Percentiles rank a stretch among this genome's conserved stretches.
Evolutionary conservation across 2,329 filamentous ascomycete genomes (phyloP).

Genomic region (Trichophyton rubrum): DNA sequence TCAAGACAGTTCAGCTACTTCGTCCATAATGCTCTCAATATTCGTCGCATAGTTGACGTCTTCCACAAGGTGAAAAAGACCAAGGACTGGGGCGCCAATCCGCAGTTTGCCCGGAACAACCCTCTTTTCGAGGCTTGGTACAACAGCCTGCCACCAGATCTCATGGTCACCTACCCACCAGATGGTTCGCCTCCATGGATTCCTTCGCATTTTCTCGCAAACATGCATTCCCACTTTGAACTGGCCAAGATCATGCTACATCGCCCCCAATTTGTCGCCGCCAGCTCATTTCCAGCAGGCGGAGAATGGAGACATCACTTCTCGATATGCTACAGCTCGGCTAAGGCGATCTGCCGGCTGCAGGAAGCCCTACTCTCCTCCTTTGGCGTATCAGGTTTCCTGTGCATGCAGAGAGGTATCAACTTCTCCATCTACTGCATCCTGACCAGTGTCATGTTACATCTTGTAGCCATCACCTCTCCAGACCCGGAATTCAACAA

Average conservation of each 20-base stretch:
- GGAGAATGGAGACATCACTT: slow-evolving; percentile 81
- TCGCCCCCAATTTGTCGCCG: slow-evolving; percentile 68
- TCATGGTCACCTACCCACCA: slow-evolving; percentile 62
- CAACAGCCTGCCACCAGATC: slow-evolving; percentile 61
- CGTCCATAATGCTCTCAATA: slow-evolving; percentile 61
- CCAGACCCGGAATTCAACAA: slow-evolving; percentile 78
- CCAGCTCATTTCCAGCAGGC: slow-evolving; percentile 57
- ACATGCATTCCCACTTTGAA: slow-evolving; percentile 80
- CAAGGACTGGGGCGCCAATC: slow-evolving; percentile 77
- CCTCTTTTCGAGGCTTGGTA: slow-evolving; percentile 66
- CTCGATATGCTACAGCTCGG: slow-evolving; percentile 70
- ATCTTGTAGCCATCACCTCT: slow-evolving; percentile 86
- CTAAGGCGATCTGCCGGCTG: slow-evolving; percentile 71
- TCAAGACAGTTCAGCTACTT: slow-evolving; percentile 77
- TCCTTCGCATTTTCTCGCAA: slow-evolving; percentile 74
- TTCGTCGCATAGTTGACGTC: slow-evolving; percentile 62
- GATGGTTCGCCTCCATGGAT: slow-evolving; percentile 76
- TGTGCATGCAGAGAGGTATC: slow-evolving; percentile 87
- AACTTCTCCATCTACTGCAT: slow-evolving; percentile 93
- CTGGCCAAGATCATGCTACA: slow-evolving; percentile 76
- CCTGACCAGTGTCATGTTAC: slow-evolving; percentile 81
- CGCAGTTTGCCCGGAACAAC: slow-evolving; percentile 68
- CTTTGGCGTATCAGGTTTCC: slow-evolving; percentile 65
- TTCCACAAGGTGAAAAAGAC: slow-evolving; percentile 63
- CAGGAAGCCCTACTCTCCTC: slow-evolving; percentile 70